Percentiles rank a stretch among this genome's conserved stretches.
Evolutionary conservation across 495 filamentous ascomycete species (phyloP).

Genomic region (Xylaria acuta): DNA sequence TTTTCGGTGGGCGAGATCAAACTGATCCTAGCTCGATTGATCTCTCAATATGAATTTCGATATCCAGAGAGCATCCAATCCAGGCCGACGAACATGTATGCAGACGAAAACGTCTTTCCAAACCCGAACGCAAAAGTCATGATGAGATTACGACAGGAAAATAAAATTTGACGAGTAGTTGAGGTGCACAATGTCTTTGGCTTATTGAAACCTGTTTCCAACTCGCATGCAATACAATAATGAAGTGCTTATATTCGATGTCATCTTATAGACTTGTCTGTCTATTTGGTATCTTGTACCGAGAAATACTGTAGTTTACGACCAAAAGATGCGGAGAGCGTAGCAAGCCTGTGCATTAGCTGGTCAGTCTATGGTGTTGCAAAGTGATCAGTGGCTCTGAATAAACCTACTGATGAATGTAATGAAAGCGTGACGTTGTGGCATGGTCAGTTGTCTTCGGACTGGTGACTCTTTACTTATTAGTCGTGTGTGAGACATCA

Average conservation of each 20-base stretch:
- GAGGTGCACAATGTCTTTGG: not conserved
- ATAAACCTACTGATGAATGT: not conserved
- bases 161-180: not conserved
- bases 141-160: not conserved
- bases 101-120: not conserved
- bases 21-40: slow-evolving; percentile 28
- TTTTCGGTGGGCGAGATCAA: slow-evolving; percentile 34
- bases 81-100: not conserved
- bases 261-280: not conserved
- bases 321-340: not conserved
- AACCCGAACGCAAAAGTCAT: not conserved
- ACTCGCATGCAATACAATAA: not conserved
- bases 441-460: too few species aligned
- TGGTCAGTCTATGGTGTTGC: not conserved
- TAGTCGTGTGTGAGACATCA: not conserved
- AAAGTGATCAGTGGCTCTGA: not conserved
- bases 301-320: not conserved
- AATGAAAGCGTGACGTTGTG: not conserved
- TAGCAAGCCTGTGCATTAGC: not conserved
- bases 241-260: not conserved
- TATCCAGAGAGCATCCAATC: not conserved
- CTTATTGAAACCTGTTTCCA: not conserved
- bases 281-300: not conserved
- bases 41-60: slow-evolving; percentile 25
- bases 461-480: not conserved